A percentile compares a stretch with the other conserved stretches of the same genome.
phyloP scores from a whole-genome alignment of 495 filamentous ascomycete species.

The Parmelia sp. region DNA sequence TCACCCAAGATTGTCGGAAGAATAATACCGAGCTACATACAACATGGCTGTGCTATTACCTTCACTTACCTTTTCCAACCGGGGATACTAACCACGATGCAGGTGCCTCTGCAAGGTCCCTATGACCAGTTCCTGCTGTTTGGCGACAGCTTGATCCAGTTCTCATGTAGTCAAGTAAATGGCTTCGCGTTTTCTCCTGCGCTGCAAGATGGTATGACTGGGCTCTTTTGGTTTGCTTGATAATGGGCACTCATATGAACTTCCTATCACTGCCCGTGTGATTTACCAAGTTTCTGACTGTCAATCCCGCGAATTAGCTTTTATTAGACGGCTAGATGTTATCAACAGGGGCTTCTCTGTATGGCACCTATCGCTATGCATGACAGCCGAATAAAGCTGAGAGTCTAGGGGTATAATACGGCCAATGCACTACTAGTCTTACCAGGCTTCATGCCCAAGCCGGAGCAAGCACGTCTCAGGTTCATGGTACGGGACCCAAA shows the following conservation, averaged over 20 bases:
- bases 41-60: background rate
- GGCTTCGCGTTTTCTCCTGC: conserved; percentile 68
- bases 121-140: conserved; percentile 72
- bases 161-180: conserved; percentile 46
- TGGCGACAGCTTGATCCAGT: conserved; percentile 74
- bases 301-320: conserved; percentile 37
- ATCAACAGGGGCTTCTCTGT: conserved; percentile 55
- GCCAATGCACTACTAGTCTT: conserved; percentile 54
- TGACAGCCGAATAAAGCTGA: background rate
- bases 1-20: background rate
- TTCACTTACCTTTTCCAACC: background rate
- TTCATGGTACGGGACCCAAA: conserved; percentile 56
- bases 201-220: conserved; percentile 56
- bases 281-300: background rate
- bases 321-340: conserved; percentile 59
- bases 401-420: conserved; percentile 62
- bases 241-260: background rate
- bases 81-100: background rate
- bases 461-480: conserved; percentile 49
- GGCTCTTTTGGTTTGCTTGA: background rate
- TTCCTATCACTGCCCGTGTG: conserved; percentile 8
- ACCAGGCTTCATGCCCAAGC: conserved; percentile 51
- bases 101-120: conserved; percentile 26
- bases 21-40: background rate
- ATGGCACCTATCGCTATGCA: background rate